Conservation (phyloP, 129 eudicot species). For the Flaveria brownii region DNA sequence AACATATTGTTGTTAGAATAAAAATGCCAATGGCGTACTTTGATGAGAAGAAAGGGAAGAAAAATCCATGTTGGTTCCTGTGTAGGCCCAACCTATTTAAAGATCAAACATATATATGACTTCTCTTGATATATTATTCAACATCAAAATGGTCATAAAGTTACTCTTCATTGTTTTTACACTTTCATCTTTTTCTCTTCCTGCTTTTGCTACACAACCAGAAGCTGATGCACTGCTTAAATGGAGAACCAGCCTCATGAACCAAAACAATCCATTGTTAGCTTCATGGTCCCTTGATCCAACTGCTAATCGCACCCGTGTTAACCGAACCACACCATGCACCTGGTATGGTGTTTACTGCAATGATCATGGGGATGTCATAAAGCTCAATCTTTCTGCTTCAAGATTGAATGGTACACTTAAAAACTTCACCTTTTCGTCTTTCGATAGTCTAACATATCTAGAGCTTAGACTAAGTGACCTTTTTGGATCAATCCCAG, state of each 20-base stretch:
- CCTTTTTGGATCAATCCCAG: slow-evolving; percentile 29
- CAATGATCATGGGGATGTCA: slow-evolving; percentile 19
- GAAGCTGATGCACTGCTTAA: slow-evolving; percentile 26
- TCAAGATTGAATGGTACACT: slow-evolving; percentile 40
- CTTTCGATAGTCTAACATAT: slow-evolving; percentile 30
- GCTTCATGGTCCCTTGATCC: slow-evolving; percentile 36
- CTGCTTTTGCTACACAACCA: slow-evolving; percentile 11
- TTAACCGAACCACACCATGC: slow-evolving; percentile 38
- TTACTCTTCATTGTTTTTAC: slow-evolving; percentile 1
- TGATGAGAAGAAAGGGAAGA: no score
- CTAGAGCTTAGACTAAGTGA: slow-evolving; percentile 32
- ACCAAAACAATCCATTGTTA: slow-evolving; percentile 25
- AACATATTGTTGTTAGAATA: no score
- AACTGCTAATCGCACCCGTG: slow-evolving; percentile 5
- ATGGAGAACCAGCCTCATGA: slow-evolving; percentile 38
- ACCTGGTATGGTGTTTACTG: slow-evolving; percentile 46
- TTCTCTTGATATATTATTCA: not conserved
- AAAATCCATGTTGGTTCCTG: no score
- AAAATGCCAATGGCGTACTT: no score
- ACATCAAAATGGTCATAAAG: not conserved
- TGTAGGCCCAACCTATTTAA: not conserved
- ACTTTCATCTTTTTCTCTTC: slow-evolving; percentile 2
- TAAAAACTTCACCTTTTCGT: slow-evolving; percentile 19
- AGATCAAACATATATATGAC: not conserved
- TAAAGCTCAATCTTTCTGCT: slow-evolving; percentile 23